These are phyloP conservation scores for Vitis labrusca DNA, from an alignment of 164 flowering plant species.

Conservation along the genomic window DNA sequence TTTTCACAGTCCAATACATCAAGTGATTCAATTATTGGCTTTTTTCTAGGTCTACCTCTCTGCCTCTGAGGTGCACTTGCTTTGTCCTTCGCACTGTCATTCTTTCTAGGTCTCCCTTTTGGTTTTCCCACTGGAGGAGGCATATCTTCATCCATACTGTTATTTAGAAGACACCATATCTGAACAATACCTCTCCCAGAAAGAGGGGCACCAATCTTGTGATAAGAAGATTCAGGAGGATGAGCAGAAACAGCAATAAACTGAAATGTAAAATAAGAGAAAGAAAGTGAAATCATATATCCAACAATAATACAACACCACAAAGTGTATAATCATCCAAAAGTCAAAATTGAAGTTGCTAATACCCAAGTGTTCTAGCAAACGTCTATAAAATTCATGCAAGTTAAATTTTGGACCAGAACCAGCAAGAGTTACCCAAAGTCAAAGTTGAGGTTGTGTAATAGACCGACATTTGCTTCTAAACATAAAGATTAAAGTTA, in stretches of 20 bases:
- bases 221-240: conserved; percentile 91
- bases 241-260: conserved; percentile 95
- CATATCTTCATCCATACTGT: conserved; percentile 17
- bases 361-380: too few relatives aligned
- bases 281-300: background rate
- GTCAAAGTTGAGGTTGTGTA: too few relatives aligned
- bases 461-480: too few relatives aligned
- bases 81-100: too few relatives aligned
- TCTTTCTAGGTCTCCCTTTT: conserved; percentile 2
- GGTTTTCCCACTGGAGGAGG: conserved; percentile 17
- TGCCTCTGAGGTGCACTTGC: conserved; percentile 38
- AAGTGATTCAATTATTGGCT: conserved; percentile 18
- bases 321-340: too few relatives aligned
- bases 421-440: too few relatives aligned
- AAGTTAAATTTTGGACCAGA: too few relatives aligned
- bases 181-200: conserved; percentile 85
- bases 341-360: too few relatives aligned
- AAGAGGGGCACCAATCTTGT: conserved; percentile 76
- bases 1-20: conserved; percentile 12
- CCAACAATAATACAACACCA: background rate
- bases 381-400: too few relatives aligned
- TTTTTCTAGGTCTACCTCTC: conserved; percentile 66
- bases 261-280: conserved; percentile 32
- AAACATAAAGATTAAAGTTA: too few relatives aligned
- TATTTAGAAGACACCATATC: conserved; percentile 82